Evolutionary conservation across 2,329 filamentous ascomycete species (phyloP), one percentile per base, ranked within the genome.

Genomic region (Paracorniculantispora psalliotae): DNA sequence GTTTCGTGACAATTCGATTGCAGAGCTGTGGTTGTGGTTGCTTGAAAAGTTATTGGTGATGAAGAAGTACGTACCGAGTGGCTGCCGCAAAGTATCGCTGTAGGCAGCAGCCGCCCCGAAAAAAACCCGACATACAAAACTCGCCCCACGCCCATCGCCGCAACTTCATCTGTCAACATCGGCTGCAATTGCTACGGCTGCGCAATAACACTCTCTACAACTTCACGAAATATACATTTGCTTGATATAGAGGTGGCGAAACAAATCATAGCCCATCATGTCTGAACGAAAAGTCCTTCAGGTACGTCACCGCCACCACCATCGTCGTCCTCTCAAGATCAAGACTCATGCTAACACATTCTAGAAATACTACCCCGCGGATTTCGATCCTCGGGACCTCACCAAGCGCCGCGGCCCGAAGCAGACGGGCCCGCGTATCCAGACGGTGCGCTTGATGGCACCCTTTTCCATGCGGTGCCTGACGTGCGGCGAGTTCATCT

Each of bases 341-440:
- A 8, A 30, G n/a, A n/a, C n/a, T n/a, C n/a, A n/a, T 23, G 21
- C 43, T 46, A 47, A 56, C 23, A 28, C 6, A 13, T 10, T 23
- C 9, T 73, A 77, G 63, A 84, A 84, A 70, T 84, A 84, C 72
- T 86, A 81, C 67, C 84, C 84, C 75, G 89, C 74, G 78, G 91
- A 97, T 72, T 99, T 97, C 74, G 94, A 99, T 74, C 93, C 93
- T 13, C 86, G 86, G 26, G 87, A 89, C 67, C 84, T 97, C 74
- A 81, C 82, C 26, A 86, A 90, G 19, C 86, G 85, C 62, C 85
- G 83, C 64, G 87, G 78, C 28, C 84, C 86, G 9, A 92, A 92
- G 71, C 78, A 85, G 59, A 81, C 83, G 7, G 92, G 91, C 0
- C 90, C 91, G 0, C 91, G 91, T 66, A 82, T 91, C 9, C 91